A percentile compares a stretch with the other conserved stretches of the same genome.
phyloP scores from a whole-genome alignment of 768 basidiomycete genomes.

The Mrakia blollopis region DNA sequence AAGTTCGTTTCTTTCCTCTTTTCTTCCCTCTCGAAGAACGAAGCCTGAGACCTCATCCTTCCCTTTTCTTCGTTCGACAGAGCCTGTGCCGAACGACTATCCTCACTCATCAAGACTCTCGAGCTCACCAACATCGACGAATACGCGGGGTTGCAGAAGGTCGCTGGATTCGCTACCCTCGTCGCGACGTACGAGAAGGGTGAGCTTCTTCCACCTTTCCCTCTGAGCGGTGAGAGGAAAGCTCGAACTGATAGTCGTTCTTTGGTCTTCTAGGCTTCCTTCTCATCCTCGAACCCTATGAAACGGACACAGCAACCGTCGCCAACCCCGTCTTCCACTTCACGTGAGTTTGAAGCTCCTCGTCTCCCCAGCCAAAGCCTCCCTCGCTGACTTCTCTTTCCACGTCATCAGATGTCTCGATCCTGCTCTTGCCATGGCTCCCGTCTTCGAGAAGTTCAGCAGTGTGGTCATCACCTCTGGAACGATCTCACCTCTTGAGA shows the following conservation, averaged over 20 bases:
- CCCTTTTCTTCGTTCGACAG: slow-evolving; percentile 49
- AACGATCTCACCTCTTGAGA: slow-evolving; percentile 95
- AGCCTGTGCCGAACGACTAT: slow-evolving; percentile 92
- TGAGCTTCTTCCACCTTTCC: slow-evolving; percentile 37
- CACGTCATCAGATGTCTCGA: slow-evolving; percentile 74
- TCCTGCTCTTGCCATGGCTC: slow-evolving; percentile 93
- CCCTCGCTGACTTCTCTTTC: background rate
- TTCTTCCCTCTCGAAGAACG: background rate
- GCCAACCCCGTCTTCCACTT: slow-evolving; percentile 98
- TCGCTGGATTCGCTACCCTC: slow-evolving; percentile 90
- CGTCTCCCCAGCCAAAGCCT: background rate
- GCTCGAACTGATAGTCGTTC: too few species aligned
- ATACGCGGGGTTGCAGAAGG: slow-evolving; percentile 84
- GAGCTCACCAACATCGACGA: slow-evolving; percentile 87
- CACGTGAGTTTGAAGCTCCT: slow-evolving; percentile 54
- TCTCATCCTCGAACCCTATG: slow-evolving; percentile 94
- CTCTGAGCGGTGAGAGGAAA: too few species aligned
- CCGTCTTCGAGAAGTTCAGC: slow-evolving; percentile 96
- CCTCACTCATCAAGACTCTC: slow-evolving; percentile 86
- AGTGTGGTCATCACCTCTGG: slow-evolving; percentile 98
- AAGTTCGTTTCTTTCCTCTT: slow-evolving; percentile 53
- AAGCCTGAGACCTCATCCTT: background rate
- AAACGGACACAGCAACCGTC: slow-evolving; percentile 96
- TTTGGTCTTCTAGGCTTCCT: slow-evolving; percentile 64
- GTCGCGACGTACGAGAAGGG: slow-evolving; percentile 98